Percentiles rank a stretch among this genome's conserved stretches.
phyloP scores from a whole-genome alignment of 148 eudicot genomes.

The Chenopodium formosanum region DNA sequence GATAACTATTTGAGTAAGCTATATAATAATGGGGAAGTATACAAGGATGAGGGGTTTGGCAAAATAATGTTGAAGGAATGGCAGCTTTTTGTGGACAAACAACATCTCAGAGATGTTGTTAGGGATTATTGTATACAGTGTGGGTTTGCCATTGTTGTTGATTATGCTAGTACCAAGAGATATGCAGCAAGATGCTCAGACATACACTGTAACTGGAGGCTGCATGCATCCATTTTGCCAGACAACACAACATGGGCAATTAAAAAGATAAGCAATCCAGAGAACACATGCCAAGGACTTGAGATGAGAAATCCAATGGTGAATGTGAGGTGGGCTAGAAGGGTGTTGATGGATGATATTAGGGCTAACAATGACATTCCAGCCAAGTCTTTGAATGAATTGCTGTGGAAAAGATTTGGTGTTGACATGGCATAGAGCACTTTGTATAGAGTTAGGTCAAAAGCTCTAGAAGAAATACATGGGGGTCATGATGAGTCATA shows the following conservation, averaged over 20 bases:
- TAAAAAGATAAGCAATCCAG: not conserved
- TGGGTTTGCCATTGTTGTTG: not conserved
- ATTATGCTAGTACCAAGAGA: not conserved
- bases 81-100: not conserved
- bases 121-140: conserved; percentile 12
- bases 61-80: not conserved
- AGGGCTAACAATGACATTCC: not conserved
- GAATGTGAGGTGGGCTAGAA: not conserved
- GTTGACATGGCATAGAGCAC: not conserved
- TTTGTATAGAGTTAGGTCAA: not conserved
- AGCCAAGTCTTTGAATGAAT: not conserved
- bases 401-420: not conserved
- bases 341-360: not conserved
- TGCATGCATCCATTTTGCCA: not conserved
- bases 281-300: not conserved
- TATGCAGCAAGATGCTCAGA: not conserved
- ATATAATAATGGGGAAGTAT: too few relatives aligned
- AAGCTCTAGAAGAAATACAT: not conserved
- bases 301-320: not conserved
- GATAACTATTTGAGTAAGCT: too few relatives aligned
- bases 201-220: not conserved
- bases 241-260: not conserved
- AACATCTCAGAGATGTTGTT: too few relatives aligned
- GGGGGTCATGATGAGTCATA: conserved; percentile 1
- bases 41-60: not conserved